phyloP scores from a whole-genome alignment of 2,329 filamentous ascomycete genomes.

The Ilyonectria destructans region DNA sequence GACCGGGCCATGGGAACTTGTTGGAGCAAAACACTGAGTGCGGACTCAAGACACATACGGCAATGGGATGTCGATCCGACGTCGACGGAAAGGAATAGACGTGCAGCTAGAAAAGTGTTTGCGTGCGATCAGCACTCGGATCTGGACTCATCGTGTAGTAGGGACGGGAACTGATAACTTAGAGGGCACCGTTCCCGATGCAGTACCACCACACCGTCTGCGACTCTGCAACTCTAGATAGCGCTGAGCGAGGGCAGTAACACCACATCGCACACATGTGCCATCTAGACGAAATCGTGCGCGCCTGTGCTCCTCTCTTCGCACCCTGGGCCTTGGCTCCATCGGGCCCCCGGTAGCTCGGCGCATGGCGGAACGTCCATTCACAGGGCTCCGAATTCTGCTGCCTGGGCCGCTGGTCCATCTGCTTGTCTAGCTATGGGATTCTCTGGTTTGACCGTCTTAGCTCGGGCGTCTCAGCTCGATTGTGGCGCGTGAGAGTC shows the following conservation, averaged over 20 bases:
- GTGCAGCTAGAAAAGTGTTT: not conserved
- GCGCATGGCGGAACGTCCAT: constrained; percentile 39
- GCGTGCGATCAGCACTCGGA: not conserved
- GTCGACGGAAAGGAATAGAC: not conserved
- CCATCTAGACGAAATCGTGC: no score
- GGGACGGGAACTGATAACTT: not conserved
- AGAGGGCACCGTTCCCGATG: not conserved
- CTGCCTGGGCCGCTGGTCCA: constrained; percentile 44
- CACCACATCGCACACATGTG: no score
- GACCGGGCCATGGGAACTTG: not conserved
- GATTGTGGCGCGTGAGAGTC: constrained; percentile 6
- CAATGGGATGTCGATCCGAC: constrained; percentile 10
- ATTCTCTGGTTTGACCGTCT: constrained; percentile 12
- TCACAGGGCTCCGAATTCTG: constrained; percentile 51
- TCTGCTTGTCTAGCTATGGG: constrained; percentile 6
- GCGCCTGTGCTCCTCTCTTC: not conserved
- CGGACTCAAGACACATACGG: not conserved
- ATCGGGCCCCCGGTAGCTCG: constrained; percentile 15
- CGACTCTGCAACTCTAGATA: no score
- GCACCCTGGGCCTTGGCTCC: constrained; percentile 20
- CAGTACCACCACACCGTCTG: not conserved
- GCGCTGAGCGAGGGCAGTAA: no score
- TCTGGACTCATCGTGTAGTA: not conserved
- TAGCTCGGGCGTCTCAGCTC: constrained; percentile 6
- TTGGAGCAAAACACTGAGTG: not conserved